Evolutionary conservation across 768 basidiomycete species (phyloP).

Genomic region (Tephrocybe sp.): DNA sequence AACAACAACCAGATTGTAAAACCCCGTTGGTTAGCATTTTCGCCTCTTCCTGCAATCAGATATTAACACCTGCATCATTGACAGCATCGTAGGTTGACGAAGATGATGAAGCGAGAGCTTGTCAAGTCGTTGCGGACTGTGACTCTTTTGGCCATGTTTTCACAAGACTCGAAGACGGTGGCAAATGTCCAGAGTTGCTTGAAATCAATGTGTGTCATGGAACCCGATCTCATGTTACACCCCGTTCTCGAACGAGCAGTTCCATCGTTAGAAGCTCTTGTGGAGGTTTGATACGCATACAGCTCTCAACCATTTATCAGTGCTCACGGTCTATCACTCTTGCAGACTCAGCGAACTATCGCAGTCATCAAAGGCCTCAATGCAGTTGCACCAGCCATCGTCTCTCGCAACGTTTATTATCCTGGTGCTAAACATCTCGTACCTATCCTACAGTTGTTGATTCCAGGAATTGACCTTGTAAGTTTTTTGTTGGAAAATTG

Average conservation of each 20-base stretch:
- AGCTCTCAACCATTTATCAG: not conserved
- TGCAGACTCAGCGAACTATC: slow-evolving; percentile 79
- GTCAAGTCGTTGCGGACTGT: slow-evolving; percentile 82
- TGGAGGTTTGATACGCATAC: slow-evolving; percentile 52
- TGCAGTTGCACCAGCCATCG: slow-evolving; percentile 75
- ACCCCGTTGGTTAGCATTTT: slow-evolving; percentile 55
- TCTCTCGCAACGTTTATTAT: slow-evolving; percentile 78
- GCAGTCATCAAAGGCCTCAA: slow-evolving; percentile 85
- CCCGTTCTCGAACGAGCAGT: slow-evolving; percentile 81
- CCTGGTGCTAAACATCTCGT: slow-evolving; percentile 80
- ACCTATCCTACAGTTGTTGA: slow-evolving; percentile 73
- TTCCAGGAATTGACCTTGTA: slow-evolving; percentile 86
- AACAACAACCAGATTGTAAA: slow-evolving; percentile 74
- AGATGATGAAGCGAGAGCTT: slow-evolving; percentile 76
- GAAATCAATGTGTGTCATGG: slow-evolving; percentile 80
- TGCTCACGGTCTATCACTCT: slow-evolving; percentile 8
- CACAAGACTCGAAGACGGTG: slow-evolving; percentile 72
- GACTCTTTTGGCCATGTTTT: slow-evolving; percentile 86
- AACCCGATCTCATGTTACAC: slow-evolving; percentile 81
- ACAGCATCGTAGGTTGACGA: slow-evolving; percentile 74
- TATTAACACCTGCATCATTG: not conserved
- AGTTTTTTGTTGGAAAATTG: slow-evolving; percentile 19
- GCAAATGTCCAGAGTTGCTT: slow-evolving; percentile 75
- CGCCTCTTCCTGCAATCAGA: not conserved
- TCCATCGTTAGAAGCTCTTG: slow-evolving; percentile 84